Conservation (phyloP, 2,329 filamentous ascomycete species). For the Ambrosiella beaveri region DNA sequence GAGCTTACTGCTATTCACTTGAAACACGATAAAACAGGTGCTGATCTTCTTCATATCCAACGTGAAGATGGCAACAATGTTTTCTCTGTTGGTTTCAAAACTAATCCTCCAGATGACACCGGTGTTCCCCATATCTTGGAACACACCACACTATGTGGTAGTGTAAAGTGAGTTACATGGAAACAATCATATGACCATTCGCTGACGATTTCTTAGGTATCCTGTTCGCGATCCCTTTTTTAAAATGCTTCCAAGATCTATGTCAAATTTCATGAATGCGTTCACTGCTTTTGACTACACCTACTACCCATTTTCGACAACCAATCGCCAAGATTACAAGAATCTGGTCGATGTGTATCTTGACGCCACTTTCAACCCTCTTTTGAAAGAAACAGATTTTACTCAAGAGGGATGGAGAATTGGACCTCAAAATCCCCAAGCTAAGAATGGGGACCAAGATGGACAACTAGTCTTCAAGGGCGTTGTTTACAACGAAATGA, state of each 20-base stretch:
- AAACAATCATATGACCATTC: neutral
- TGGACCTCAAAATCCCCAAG: constrained; percentile 71
- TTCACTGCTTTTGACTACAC: constrained; percentile 95
- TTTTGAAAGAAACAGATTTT: constrained; percentile 83
- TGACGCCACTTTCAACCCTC: constrained; percentile 77
- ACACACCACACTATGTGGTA: constrained; percentile 92
- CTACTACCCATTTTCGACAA: constrained; percentile 94
- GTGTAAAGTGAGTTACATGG: constrained; percentile 50
- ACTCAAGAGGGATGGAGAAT: constrained; percentile 94
- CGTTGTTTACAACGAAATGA: constrained; percentile 99
- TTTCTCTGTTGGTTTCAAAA: constrained; percentile 98
- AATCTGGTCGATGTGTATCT: constrained; percentile 95
- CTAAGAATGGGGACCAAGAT: constrained; percentile 35
- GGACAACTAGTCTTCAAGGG: constrained; percentile 82
- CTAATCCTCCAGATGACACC: constrained; percentile 89
- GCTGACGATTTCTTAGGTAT: constrained; percentile 40
- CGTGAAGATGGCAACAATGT: constrained; percentile 97
- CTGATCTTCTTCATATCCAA: constrained; percentile 89
- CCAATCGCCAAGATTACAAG: constrained; percentile 84
- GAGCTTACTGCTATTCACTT: constrained; percentile 82
- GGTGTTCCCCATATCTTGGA: constrained; percentile 94
- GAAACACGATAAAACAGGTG: constrained; percentile 85
- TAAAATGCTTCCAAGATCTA: constrained; percentile 93
- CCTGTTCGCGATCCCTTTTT: constrained; percentile 99
- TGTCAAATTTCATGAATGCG: constrained; percentile 99